Base-by-base conservation (phyloP, 1,284 basidiomycete genomes). In the Boletus hoseneyae region DNA sequence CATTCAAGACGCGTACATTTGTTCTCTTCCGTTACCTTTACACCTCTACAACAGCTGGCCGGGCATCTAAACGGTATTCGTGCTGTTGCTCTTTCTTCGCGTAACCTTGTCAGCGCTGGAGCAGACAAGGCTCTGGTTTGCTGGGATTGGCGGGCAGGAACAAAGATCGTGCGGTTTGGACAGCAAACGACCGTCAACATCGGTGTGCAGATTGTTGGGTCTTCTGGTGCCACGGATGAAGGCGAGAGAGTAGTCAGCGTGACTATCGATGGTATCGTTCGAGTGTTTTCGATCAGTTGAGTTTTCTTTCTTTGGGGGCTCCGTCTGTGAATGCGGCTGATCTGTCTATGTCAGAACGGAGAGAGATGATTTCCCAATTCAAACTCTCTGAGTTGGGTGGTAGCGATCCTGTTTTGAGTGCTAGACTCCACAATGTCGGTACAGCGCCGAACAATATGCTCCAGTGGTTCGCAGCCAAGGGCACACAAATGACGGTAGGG, bases 101-200 rank as follows among this genome's bases (percentile, higher is more conserved):
- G 83, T 62, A 90, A 91, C 62, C 79, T 95, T 15, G 90, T 96
- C 32, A 92, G 89, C 1, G 93, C 92, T 0, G 93, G 93, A 18
- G 90, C 90, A 1, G 87, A 88, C 61, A 87, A 88, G 63, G 93
- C 91, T 0, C 77, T 95, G n/a, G 90, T 95, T 7, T 92, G 90
- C 55, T 95, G 93, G 92, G 85, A 90, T 65, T 90, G 87, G 89
- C 77, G 87, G 6, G 74, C 83, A 11, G 93, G 93, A 2, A 85
- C 82, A 29, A 94, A 95, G 73, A 83, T 95, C 42, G 88, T 93
- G 19, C 76, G 90, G 8, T 95, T 94, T 60, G 93, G 93, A 1
- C 93, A 96, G 66, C 93, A 95, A 71, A 94, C 90, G 27, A 95
- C 93, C 13, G 83, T 94, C 55, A 92, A 90, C 60, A 88, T 94